These are phyloP conservation scores for Hygrocybe coccinea DNA, from an alignment of 768 basidiomycete genomes.

Conservation along the genomic window DNA sequence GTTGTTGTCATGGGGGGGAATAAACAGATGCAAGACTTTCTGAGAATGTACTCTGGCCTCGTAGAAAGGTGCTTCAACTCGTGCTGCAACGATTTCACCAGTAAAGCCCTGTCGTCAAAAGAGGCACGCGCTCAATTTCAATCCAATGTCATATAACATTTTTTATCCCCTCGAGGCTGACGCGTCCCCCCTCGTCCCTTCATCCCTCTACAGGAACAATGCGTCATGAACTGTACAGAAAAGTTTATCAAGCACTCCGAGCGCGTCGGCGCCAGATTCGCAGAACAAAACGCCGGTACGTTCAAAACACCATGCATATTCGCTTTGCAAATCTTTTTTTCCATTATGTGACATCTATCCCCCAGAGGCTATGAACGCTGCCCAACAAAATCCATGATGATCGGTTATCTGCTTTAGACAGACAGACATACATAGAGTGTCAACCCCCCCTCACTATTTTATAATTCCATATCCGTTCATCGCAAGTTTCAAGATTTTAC, in stretches of 20 bases:
- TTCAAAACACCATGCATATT: conserved; percentile 15
- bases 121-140: conserved; percentile 58
- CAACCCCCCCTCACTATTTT: no score
- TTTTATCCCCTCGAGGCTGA: not conserved
- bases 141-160: no score
- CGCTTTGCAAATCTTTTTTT: not conserved
- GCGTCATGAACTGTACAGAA: conserved; percentile 90
- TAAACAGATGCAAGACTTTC: conserved; percentile 99
- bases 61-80: conserved; percentile 95
- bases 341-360: not conserved
- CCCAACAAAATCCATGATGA: conserved; percentile 33
- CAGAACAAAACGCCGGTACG: conserved; percentile 87
- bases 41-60: conserved; percentile 89
- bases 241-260: conserved; percentile 98
- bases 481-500: no score
- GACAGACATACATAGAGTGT: no score
- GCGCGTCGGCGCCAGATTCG: conserved; percentile 85
- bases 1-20: no score
- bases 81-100: conserved; percentile 95
- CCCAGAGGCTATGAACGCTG: conserved; percentile 40
- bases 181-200: not conserved
- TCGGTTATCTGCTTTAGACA: conserved; percentile 18
- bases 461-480: no score
- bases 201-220: conserved; percentile 59
- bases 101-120: conserved; percentile 87